Evolutionary conservation across 2,329 filamentous ascomycete species (phyloP), one percentile per base, ranked within the genome.

Genomic region (Ophiostoma sp.): DNA sequence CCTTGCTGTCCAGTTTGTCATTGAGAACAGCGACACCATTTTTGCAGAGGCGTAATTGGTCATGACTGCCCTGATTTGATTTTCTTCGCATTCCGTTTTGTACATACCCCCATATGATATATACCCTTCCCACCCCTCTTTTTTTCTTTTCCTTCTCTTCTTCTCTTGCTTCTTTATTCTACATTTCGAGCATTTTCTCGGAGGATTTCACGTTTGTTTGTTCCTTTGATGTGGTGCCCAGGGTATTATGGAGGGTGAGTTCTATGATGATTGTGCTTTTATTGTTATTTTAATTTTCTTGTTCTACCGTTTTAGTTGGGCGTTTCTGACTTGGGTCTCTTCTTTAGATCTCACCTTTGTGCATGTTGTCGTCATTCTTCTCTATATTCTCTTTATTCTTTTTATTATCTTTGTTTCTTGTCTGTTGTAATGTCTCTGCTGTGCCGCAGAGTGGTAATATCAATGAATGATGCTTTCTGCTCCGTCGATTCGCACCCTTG

Each of bases 1-100:
- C 74, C 84, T 90, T 72, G 92, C 92, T 5, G 89, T 98, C 73
- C 93, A 97, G 79, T 96, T 95, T 74, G 83, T 99, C 75, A 90
- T 98, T 72, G 94, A 98, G 77, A 90, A 97, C 77, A 93, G 90
- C 76, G 86, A 92, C 74, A 86, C 84, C 73, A 90, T 97, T 70
- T 98, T 97, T 76, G 81, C 81, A 69, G 84, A 85, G 69, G 74
- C 72, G 42, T 75, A 66, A 65, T 36, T 38, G 36, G 1, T n/a
- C 11, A 60, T 36, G 11, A 2, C 27, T 42, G 18, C 12, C 14
- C 38, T 27, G 6, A 67, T 42, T n/a, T 42, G 18, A 60, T 18
- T 63, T 42, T 4, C 27, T 27, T 12, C 42, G 36, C 14, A 42
- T 45, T 63, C 16, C n/a, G 42, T 58, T 60, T 66, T 69, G 68